These are phyloP conservation scores for Tolypocladium cylindrosporum DNA, from an alignment of 2,329 filamentous ascomycete genomes.

Conservation along the genomic window DNA sequence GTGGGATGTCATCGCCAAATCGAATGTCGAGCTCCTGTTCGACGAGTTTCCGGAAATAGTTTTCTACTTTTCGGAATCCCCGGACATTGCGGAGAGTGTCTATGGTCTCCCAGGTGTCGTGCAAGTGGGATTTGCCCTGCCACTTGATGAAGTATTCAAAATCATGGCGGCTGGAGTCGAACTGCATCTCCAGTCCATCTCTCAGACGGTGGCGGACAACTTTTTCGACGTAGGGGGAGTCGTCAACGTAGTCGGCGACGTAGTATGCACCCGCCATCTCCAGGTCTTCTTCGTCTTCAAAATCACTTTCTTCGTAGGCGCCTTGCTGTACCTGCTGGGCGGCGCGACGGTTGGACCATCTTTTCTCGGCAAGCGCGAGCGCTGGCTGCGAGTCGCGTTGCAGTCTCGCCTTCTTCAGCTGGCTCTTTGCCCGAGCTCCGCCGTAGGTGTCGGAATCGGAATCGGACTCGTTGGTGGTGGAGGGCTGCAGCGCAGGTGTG, in stretches of 20 bases:
- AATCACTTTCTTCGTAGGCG: conserved; percentile 56
- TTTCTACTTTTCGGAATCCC: conserved; percentile 82
- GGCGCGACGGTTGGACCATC: conserved; percentile 82
- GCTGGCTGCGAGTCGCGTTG: conserved; percentile 58
- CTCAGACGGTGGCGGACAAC: conserved; percentile 79
- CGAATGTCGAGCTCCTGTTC: conserved; percentile 70
- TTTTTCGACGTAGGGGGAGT: conserved; percentile 77
- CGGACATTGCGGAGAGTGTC: conserved; percentile 66
- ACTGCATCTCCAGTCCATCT: conserved; percentile 51
- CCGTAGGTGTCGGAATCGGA: conserved; percentile 73
- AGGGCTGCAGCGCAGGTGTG: conserved; percentile 44
- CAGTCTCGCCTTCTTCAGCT: conserved; percentile 68
- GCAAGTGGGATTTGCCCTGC: conserved; percentile 90
- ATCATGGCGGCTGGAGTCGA: conserved; percentile 56
- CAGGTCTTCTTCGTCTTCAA: conserved; percentile 55
- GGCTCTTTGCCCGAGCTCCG: conserved; percentile 57
- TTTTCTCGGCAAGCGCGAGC: conserved; percentile 66
- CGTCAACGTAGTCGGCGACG: conserved; percentile 60
- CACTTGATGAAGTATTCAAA: conserved; percentile 95
- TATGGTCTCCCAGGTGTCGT: conserved; percentile 88
- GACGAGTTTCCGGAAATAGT: conserved; percentile 82
- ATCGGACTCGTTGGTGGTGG: conserved; percentile 50
- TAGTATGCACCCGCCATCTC: conserved; percentile 53
- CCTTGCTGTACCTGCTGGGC: conserved; percentile 61
- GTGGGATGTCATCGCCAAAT: conserved; percentile 64